phyloP scores from a whole-genome alignment of 2,329 filamentous ascomycete genomes.

The Fusarium decemcellulare region DNA sequence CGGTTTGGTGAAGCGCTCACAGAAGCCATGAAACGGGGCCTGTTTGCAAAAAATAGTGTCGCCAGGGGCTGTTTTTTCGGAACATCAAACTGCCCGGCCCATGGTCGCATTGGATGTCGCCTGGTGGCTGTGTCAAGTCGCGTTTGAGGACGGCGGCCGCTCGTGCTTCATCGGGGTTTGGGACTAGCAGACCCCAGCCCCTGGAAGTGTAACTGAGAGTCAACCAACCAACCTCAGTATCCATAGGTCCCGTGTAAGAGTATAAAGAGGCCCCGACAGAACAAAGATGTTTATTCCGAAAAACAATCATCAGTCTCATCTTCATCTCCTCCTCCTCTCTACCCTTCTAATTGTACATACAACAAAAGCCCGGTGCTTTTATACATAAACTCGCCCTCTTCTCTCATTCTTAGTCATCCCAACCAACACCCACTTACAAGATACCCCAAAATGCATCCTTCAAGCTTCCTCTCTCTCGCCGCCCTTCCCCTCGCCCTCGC shows the following conservation, averaged over 20 bases:
- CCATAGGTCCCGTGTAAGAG: background rate
- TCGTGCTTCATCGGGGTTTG: conserved; percentile 38
- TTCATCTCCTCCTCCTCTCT: background rate
- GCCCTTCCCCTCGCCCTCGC: conserved; percentile 30
- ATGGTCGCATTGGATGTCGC: too few species aligned
- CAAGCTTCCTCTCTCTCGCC: conserved; percentile 28
- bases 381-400: background rate
- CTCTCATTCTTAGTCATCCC: background rate
- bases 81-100: conserved; percentile 33
- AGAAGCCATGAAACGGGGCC: conserved; percentile 13
- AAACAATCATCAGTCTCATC: background rate
- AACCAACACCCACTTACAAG: background rate
- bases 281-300: too few species aligned
- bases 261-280: conserved; percentile 3
- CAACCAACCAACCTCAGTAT: too few species aligned
- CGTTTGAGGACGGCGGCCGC: conserved; percentile 25
- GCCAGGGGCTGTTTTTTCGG: conserved; percentile 2
- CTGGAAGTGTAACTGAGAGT: background rate
- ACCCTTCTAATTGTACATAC: conserved; percentile 12
- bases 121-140: conserved; percentile 24
- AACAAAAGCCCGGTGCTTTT: background rate
- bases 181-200: conserved; percentile 20
- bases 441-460: conserved; percentile 32
- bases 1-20: conserved; percentile 12
- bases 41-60: background rate